Evolutionary conservation across 345 rosid genomes (phyloP).

Genomic region (Clausena lansium): DNA sequence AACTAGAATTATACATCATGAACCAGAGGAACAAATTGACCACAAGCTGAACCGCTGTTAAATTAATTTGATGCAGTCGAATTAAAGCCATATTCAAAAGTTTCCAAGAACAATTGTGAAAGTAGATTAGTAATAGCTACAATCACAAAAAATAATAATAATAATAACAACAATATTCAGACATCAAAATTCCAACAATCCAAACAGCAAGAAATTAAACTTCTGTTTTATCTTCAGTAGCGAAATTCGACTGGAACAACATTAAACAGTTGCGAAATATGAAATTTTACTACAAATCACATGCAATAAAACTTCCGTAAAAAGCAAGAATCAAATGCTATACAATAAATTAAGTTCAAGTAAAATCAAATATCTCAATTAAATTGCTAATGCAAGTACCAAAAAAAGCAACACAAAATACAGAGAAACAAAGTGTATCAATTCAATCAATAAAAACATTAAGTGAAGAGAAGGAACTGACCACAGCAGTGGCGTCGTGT

Average conservation of each 20-base stretch:
- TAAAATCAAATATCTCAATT: neutral
- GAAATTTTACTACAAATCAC: neutral
- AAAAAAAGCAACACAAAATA: neutral
- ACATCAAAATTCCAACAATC: neutral
- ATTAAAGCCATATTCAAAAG: neutral
- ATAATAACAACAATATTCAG: neutral
- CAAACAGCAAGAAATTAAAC: neutral
- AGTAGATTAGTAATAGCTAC: neutral
- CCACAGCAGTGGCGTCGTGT: conserved; percentile 89
- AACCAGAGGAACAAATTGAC: neutral
- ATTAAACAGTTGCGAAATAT: neutral
- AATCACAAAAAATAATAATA: neutral
- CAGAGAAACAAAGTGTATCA: neutral
- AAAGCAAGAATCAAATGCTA: neutral
- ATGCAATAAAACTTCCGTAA: neutral
- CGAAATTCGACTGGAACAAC: neutral
- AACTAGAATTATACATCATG: neutral
- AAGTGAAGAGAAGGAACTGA: conserved; percentile 26
- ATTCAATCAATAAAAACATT: too few relatives aligned
- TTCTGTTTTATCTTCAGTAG: neutral
- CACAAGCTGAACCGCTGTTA: neutral
- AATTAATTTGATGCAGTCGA: neutral
- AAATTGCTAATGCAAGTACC: neutral
- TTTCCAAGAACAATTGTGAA: neutral
- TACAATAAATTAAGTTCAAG: neutral